Evolutionary conservation across 108 stramenopile species (phyloP).

Genomic region (Phaeodactylum tricornutum): DNA sequence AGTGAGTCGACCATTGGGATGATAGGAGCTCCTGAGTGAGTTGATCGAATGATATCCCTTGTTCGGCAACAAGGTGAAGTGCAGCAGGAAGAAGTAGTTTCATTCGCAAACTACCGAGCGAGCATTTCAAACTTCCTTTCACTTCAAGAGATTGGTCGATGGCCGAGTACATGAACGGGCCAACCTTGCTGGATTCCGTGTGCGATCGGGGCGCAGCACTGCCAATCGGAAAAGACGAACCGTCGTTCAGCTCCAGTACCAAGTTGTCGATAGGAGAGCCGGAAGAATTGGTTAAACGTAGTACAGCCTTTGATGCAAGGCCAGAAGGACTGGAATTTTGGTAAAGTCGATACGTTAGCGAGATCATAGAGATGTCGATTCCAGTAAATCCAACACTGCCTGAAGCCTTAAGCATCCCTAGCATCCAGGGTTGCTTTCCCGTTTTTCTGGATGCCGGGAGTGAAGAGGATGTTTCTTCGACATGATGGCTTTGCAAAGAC

Average conservation of each 20-base stretch:
- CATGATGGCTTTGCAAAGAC: neutral
- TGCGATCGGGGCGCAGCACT: conserved; percentile 13
- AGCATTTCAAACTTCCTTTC: conserved; percentile 20
- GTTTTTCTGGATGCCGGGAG: neutral
- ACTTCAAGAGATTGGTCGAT: conserved; percentile 16
- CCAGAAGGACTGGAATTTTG: neutral
- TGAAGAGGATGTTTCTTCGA: neutral
- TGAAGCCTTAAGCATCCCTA: conserved; percentile 18
- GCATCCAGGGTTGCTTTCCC: conserved; percentile 12
- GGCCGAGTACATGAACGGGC: conserved; percentile 13
- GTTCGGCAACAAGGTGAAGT: conserved; percentile 15
- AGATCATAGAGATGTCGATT: conserved; percentile 24
- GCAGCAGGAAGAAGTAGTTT: conserved; percentile 1
- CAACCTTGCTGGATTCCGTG: conserved; percentile 20
- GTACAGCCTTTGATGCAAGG: conserved; percentile 8
- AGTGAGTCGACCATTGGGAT: conserved; percentile 16
- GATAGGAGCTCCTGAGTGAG: conserved; percentile 23
- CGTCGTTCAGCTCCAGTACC: conserved; percentile 16
- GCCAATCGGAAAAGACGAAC: conserved; percentile 15
- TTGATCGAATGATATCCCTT: conserved; percentile 23
- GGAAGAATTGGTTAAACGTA: conserved; percentile 21
- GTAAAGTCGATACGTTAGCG: conserved; percentile 19
- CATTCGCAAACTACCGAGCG: conserved; percentile 1
- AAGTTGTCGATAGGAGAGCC: conserved; percentile 8
- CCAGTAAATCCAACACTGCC: conserved; percentile 16